These are phyloP conservation scores for Aphanocladium album DNA, from an alignment of 2,329 filamentous ascomycete genomes.

Conservation along the genomic window DNA sequence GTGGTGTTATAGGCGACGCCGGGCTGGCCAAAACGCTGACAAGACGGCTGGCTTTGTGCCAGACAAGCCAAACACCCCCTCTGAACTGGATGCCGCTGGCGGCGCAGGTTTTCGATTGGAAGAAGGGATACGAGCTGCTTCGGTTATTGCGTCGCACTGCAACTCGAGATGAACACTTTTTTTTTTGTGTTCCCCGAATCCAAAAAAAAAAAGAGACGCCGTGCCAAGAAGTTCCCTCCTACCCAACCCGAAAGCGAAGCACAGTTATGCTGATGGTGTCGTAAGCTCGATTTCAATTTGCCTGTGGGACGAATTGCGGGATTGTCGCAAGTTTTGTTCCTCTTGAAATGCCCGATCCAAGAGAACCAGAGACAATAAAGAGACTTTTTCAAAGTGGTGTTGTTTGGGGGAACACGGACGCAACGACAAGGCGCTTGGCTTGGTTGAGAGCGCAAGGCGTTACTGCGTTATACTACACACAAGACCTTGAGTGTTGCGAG, in stretches of 20 bases:
- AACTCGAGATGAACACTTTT: background rate
- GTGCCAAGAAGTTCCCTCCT: background rate
- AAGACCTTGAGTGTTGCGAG: background rate
- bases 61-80: constrained; percentile 1
- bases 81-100: background rate
- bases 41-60: background rate
- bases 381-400: background rate
- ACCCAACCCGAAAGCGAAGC: constrained; percentile 4
- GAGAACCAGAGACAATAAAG: background rate
- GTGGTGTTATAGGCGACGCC: background rate
- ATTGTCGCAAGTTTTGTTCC: no score
- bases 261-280: background rate
- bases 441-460: background rate
- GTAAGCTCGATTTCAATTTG: no score
- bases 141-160: constrained; percentile 9
- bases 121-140: constrained; percentile 5
- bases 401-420: background rate
- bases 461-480: background rate
- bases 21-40: background rate
- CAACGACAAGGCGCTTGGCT: background rate
- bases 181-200: constrained; percentile 1
- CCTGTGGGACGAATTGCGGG: no score
- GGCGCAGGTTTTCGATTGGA: background rate
- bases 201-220: background rate
- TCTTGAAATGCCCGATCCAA: no score